phyloP scores from a whole-genome alignment of 2,329 filamentous ascomycete genomes.

The Aspergillus sp. region DNA sequence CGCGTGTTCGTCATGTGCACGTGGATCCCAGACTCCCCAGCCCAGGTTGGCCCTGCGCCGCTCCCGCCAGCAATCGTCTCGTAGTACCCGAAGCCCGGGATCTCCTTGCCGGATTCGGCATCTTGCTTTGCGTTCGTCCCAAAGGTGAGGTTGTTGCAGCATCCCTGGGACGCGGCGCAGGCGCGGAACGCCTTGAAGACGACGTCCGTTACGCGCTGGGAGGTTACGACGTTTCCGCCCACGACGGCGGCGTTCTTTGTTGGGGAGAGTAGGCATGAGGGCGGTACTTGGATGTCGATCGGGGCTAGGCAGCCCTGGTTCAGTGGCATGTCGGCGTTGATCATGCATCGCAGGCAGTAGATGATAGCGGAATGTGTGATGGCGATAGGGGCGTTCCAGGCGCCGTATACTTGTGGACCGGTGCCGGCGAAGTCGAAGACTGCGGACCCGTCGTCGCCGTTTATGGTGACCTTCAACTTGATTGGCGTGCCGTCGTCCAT shows the following conservation, averaged over 20 bases:
- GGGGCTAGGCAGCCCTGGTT: constrained; percentile 83
- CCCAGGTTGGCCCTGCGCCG: constrained; percentile 74
- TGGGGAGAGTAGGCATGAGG: constrained; percentile 71
- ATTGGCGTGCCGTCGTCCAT: constrained; percentile 88
- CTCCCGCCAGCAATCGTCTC: constrained; percentile 82
- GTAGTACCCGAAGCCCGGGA: constrained; percentile 82
- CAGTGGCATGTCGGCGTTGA: constrained; percentile 77
- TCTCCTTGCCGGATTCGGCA: constrained; percentile 53
- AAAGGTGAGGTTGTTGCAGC: constrained; percentile 83
- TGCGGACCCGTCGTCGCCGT: constrained; percentile 71
- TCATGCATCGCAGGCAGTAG: constrained; percentile 78
- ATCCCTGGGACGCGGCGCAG: constrained; percentile 75
- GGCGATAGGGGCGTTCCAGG: constrained; percentile 78
- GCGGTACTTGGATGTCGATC: constrained; percentile 69
- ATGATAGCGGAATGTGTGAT: constrained; percentile 84
- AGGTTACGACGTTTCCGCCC: constrained; percentile 77
- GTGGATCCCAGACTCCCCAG: constrained; percentile 74
- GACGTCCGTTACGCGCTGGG: constrained; percentile 79
- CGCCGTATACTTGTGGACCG: constrained; percentile 75
- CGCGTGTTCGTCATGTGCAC: constrained; percentile 87
- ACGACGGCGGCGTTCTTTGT: constrained; percentile 77
- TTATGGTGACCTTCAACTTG: constrained; percentile 70
- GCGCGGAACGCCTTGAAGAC: constrained; percentile 78
- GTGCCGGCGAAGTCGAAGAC: constrained; percentile 78
- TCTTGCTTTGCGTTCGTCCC: constrained; percentile 69